Conservation (phyloP, 2,329 filamentous ascomycete genomes). For the Cytospora chrysosperma region DNA sequence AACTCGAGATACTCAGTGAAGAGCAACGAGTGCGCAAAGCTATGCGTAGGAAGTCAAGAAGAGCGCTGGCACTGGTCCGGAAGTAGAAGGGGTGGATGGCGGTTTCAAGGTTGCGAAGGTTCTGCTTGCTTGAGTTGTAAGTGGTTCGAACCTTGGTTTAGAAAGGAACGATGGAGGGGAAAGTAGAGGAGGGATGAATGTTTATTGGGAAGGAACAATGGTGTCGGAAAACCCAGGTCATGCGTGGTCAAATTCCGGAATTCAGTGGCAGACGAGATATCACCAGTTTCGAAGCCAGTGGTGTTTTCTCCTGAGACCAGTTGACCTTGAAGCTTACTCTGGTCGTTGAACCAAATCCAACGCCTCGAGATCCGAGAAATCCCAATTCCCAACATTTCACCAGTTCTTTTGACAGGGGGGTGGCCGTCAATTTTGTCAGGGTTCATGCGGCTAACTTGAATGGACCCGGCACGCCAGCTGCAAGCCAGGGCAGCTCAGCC, state of each 20-base stretch:
- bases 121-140: background rate
- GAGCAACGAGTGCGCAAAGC: slow-evolving; percentile 21
- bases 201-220: slow-evolving; percentile 8
- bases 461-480: background rate
- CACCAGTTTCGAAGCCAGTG: background rate
- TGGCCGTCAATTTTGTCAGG: background rate
- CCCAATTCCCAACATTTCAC: slow-evolving; percentile 20
- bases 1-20: slow-evolving; percentile 25
- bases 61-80: slow-evolving; percentile 3
- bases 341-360: slow-evolving; percentile 13
- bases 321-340: slow-evolving; percentile 2
- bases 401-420: slow-evolving; percentile 15
- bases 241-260: background rate
- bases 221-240: background rate
- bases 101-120: background rate
- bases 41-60: slow-evolving; percentile 7
- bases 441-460: slow-evolving; percentile 5
- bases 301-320: background rate
- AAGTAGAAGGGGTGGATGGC: background rate
- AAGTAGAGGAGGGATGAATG: background rate
- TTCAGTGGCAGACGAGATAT: background rate
- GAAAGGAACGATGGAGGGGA: background rate
- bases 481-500: background rate
- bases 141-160: slow-evolving; percentile 1
- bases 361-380: background rate